Conservation (phyloP, 2,329 filamentous ascomycete genomes). For the Dactylonectria macrodidyma region DNA sequence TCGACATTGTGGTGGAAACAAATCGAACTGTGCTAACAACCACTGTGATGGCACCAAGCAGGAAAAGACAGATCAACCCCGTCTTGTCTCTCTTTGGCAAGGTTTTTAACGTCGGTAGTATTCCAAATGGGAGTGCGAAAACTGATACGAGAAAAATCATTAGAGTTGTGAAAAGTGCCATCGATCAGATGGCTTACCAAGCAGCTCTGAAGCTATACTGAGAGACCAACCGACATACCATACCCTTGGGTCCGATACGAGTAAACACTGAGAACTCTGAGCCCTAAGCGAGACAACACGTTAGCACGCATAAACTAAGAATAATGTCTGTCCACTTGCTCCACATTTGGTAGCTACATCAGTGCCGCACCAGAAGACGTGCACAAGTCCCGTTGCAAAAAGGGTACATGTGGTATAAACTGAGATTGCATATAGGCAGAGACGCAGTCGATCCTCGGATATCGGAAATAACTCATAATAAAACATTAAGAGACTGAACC, state of each 20-base stretch:
- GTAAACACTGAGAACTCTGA: not conserved
- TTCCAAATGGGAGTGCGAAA: slow-evolving; percentile 2
- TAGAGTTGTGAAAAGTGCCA: too few relatives aligned
- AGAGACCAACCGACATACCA: slow-evolving; percentile 7
- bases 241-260: not conserved
- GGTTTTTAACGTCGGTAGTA: slow-evolving; percentile 4
- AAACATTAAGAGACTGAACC: not conserved
- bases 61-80: not conserved
- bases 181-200: not conserved
- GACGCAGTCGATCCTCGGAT: slow-evolving; percentile 4
- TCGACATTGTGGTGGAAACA: not conserved
- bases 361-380: slow-evolving; percentile 13
- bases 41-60: not conserved
- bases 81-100: slow-evolving; percentile 1
- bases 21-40: slow-evolving; percentile 13
- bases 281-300: not conserved
- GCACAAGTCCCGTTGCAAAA: not conserved
- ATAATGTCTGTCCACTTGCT: not conserved
- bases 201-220: not conserved
- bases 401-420: slow-evolving; percentile 1
- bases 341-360: not conserved
- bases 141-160: not conserved
- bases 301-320: not conserved
- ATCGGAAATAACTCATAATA: slow-evolving; percentile 17
- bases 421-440: not conserved